Base-by-base conservation (phyloP, 2,329 filamentous ascomycete genomes). In the Fusarium oligoseptatum region DNA sequence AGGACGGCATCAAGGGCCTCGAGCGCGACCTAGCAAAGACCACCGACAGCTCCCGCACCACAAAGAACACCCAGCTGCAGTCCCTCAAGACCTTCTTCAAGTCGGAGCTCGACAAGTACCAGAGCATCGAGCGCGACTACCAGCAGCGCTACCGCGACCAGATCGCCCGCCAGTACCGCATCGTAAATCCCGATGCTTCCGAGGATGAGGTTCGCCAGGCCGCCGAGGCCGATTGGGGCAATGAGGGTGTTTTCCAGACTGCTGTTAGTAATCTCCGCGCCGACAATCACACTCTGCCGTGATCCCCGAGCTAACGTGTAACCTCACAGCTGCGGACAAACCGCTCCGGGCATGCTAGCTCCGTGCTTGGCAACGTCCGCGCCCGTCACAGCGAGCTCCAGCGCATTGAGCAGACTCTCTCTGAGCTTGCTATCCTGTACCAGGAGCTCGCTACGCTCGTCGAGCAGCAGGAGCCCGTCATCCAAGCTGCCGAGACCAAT, bases 351-450 rank as follows among this genome's bases (percentile, higher is more conserved):
- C 92, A 94, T 80, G 94, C 93, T 48, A 90, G 88, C 60, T 91
- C 92, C 17, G 91, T 95, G 9, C 90, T 96, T 60, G 93, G 93
- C 74, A 92, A 93, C 73, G 94, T 96, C 43, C 92, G 93, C 75
- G 93, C 93, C 41, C 93, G 94, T 66, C 94, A 96, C 87, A 94
- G 93, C 81, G 94, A 96, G 84, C 92, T 96, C 73, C 90, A 94
- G 84, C 91, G 90, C 82, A 96, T 97, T 77, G 93, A 96, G 83
- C 88, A 90, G 81, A 95, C 93, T 7, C 88, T 96, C 74, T 85
- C 86, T 39, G 92, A 96, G 81, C 88, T 96, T 48, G 88, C 90
- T 29, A 81, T 88, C 57, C 88, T 96, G 77, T 95, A 95, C 86
- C 87, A 92, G 75, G 91, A 95, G 79, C 90, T 97, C 71, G 92